Base-by-base conservation (phyloP, 2,329 filamentous ascomycete species). In the Hypoxylon sp. region DNA sequence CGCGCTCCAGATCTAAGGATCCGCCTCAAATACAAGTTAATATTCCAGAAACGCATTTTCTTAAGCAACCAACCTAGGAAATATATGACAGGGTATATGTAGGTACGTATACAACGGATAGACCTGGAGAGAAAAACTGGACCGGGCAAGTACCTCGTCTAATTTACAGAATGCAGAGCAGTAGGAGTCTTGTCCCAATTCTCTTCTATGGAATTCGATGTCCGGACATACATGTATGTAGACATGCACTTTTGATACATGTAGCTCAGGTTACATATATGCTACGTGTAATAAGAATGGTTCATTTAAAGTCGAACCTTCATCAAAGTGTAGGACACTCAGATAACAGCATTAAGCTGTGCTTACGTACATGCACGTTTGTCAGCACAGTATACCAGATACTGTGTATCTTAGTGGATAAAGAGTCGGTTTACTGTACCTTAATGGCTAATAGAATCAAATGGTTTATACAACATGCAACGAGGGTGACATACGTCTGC, bases 1-100 rank as follows among this genome's bases (percentile, higher is more conserved):
- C 29, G 13, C 17, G 26, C 22, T n/a, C n/a, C n/a, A n/a, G n/a
- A 62, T 47, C 13, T 55, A 42, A 48, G 14, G 31, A 50, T 58
- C 46, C 46, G 33, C 56, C 47, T 29, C 22, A 48, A 54, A 54
- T 48, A n/a, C n/a, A n/a, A 62, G 48, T 54, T 37, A 54, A 62
- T 54, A 29, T 62, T 52, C 56, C 44, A 47, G 56, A 59, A 58
- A 29, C 53, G 29, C 26, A 11, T 56, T 44, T 19, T 29, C 46
- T 48, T 37, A 37, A 39, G 51, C 51, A 37, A 37, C 11, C 22
- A 11, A 37, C n/a, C 37, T 19, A 14, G n/a, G 33, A 14, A 52
- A 52, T 22, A 24, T 17, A 26, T 46, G 53, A 4, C 37, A 39
- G 33, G 37, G 26, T 55, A n/a, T n/a, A 17, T 48, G 13, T 31